Conservation (phyloP, 176 grass and related monocot species). For the Musa beccarii region DNA sequence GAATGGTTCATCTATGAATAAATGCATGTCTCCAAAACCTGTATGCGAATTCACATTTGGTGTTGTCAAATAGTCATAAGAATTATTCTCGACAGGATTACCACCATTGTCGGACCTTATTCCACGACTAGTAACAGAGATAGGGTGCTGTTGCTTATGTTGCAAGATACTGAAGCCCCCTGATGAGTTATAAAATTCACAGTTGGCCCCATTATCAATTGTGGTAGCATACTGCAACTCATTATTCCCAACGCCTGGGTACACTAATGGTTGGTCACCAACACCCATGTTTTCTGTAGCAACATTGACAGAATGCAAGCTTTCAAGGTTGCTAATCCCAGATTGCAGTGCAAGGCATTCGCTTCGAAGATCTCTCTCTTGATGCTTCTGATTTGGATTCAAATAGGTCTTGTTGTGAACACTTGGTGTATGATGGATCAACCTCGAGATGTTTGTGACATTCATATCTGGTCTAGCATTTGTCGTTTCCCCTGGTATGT, state of each 20-base stretch:
- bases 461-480: constrained; percentile 62
- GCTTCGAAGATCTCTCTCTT: constrained; percentile 29
- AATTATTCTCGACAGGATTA: constrained; percentile 43
- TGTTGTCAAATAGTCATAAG: constrained; percentile 35
- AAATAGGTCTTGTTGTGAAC: constrained; percentile 25
- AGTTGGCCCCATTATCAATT: constrained; percentile 25
- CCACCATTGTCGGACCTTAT: constrained; percentile 36
- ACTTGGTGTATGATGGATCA: constrained; percentile 28
- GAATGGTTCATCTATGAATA: constrained; percentile 60
- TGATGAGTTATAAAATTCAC: constrained; percentile 37
- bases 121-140: constrained; percentile 37
- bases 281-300: constrained; percentile 44
- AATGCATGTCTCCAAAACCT: constrained; percentile 46
- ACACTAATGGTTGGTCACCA: constrained; percentile 28
- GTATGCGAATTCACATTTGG: constrained; percentile 35
- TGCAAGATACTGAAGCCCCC: constrained; percentile 26
- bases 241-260: constrained; percentile 27
- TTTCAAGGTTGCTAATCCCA: constrained; percentile 27
- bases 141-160: constrained; percentile 34
- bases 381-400: constrained; percentile 33
- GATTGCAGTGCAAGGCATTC: constrained; percentile 28
- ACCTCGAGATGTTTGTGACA: constrained; percentile 20
- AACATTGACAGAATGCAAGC: constrained; percentile 23
- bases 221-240: constrained; percentile 31
- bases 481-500: constrained; percentile 28